Evolutionary conservation across 2,329 filamentous ascomycete genomes (phyloP).

Genomic region (Aureobasidium sp.): DNA sequence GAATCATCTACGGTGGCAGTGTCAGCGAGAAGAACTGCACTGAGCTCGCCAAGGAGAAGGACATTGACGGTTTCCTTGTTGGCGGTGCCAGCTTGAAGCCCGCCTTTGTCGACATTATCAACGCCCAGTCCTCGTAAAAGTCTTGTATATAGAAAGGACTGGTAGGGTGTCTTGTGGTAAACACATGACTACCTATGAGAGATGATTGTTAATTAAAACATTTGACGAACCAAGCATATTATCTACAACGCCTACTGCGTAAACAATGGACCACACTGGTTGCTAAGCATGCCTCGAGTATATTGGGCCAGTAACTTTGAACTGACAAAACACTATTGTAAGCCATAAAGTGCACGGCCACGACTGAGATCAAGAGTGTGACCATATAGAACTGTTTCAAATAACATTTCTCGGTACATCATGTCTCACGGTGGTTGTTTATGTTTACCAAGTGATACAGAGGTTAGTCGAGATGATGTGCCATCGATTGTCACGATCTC

Average conservation of each 20-base stretch:
- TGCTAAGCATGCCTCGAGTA: too few species aligned
- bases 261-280: too few species aligned
- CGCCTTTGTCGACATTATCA: conserved; percentile 71
- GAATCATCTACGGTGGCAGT: conserved; percentile 93
- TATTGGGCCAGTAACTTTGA: too few species aligned
- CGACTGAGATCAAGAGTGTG: too few species aligned
- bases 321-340: too few species aligned
- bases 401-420: too few species aligned
- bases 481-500: too few species aligned
- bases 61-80: conserved; percentile 97
- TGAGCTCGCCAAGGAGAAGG: conserved; percentile 82
- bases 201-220: conserved; percentile 3
- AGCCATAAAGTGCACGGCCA: too few species aligned
- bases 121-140: conserved; percentile 39
- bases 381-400: too few species aligned
- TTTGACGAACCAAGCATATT: neutral
- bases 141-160: neutral
- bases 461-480: too few species aligned
- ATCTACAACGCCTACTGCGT: neutral
- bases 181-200: conserved; percentile 4
- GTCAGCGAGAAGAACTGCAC: conserved; percentile 98
- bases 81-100: conserved; percentile 96
- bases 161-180: neutral
- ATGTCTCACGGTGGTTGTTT: too few species aligned
- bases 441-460: too few species aligned